Percentiles rank a stretch among this genome's conserved stretches.
These are phyloP conservation scores for Penicillium taxi DNA, from an alignment of 495 filamentous ascomycete species.

Conservation along the genomic window DNA sequence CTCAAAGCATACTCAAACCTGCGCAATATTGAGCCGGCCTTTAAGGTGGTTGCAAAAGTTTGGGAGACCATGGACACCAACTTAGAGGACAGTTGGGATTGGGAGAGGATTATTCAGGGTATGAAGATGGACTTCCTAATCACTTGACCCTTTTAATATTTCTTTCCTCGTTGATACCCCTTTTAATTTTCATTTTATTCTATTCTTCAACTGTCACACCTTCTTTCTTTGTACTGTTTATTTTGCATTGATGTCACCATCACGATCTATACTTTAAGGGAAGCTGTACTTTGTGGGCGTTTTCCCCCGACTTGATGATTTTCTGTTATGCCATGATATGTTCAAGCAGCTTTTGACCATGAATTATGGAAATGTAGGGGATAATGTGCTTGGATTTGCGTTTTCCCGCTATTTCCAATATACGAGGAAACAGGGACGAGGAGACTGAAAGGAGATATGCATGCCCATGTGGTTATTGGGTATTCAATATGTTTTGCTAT, in stretches of 20 bases:
- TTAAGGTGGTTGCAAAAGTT: constrained; percentile 66
- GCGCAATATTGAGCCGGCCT: constrained; percentile 70
- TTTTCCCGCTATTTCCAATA: too few species aligned
- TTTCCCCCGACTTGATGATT: constrained; percentile 5
- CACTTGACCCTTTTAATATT: constrained; percentile 39
- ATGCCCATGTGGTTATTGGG: too few species aligned
- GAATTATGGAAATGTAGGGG: too few species aligned
- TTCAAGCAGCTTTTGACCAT: too few species aligned
- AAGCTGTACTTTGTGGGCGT: constrained; percentile 19
- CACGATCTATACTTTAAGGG: constrained; percentile 11
- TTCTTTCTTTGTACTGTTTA: constrained; percentile 4
- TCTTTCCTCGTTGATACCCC: constrained; percentile 12
- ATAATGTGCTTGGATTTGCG: constrained; percentile 4
- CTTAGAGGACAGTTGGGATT: constrained; percentile 77
- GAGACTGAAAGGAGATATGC: too few species aligned
- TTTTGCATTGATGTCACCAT: constrained; percentile 9
- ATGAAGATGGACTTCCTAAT: constrained; percentile 80
- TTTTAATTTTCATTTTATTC: constrained; percentile 1
- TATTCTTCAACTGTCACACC: constrained; percentile 2
- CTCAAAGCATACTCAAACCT: constrained; percentile 72
- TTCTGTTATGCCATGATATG: too few species aligned
- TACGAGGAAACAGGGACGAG: too few species aligned
- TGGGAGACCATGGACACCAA: constrained; percentile 77
- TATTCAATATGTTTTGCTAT: too few species aligned
- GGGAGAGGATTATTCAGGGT: constrained; percentile 69